phyloP scores from a whole-genome alignment of 2,329 filamentous ascomycete species.

The Fusarium brevicatenulatum region DNA sequence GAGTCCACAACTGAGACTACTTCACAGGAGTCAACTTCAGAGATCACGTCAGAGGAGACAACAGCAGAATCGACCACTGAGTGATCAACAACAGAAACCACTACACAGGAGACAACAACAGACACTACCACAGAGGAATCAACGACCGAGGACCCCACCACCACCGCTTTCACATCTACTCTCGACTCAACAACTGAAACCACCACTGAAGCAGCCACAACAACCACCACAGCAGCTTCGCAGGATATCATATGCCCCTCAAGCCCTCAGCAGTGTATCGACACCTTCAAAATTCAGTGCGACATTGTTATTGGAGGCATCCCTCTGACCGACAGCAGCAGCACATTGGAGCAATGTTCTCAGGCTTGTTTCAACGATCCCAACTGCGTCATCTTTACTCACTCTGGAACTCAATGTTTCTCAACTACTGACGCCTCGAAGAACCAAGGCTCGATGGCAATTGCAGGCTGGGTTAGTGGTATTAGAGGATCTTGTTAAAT shows the following conservation, averaged over 20 bases:
- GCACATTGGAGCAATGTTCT: not conserved
- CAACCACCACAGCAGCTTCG: not conserved
- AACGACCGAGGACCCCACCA: not conserved
- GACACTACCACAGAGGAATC: not conserved
- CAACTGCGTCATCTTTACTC: not conserved
- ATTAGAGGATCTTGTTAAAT: not conserved
- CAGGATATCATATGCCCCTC: not conserved
- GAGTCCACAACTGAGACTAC: not conserved
- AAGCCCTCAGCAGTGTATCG: not conserved
- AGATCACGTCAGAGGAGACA: not conserved
- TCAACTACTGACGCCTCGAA: accelerated
- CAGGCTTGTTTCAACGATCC: not conserved
- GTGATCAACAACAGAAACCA: not conserved
- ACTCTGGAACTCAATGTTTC: not conserved
- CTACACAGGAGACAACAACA: not conserved
- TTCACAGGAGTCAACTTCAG: not conserved
- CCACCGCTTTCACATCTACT: not conserved
- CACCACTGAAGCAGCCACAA: not conserved
- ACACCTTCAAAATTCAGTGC: not conserved
- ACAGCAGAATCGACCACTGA: not conserved
- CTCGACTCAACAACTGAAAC: not conserved
- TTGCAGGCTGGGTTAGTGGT: accelerated
- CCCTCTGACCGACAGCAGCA: accelerated
- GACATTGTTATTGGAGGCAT: accelerated
- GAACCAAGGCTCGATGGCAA: accelerated